These are phyloP conservation scores for Phlegmacium glaucopus DNA, from an alignment of 768 basidiomycete genomes.

Conservation along the genomic window DNA sequence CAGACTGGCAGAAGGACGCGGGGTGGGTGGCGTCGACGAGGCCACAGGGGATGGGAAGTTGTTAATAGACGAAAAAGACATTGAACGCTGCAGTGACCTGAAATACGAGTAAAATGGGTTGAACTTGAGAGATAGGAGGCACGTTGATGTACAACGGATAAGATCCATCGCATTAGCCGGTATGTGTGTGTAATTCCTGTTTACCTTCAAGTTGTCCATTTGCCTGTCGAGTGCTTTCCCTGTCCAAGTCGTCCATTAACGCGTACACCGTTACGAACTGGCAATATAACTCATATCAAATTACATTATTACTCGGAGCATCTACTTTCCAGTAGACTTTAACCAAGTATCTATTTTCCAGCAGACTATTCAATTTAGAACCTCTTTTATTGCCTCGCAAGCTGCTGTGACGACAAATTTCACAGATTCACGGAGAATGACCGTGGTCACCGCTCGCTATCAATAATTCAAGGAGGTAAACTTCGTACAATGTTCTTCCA, in stretches of 20 bases:
- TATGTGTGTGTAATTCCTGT: background rate
- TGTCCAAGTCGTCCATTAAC: background rate
- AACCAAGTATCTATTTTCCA: too few species aligned
- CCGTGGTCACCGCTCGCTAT: too few species aligned
- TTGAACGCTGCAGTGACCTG: background rate
- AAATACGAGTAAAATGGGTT: background rate
- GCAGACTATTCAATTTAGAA: too few species aligned
- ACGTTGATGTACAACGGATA: slow-evolving; percentile 5
- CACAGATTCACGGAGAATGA: too few species aligned
- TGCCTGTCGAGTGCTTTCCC: background rate
- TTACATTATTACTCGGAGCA: too few species aligned
- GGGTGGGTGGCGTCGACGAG: slow-evolving; percentile 18
- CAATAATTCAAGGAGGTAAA: slow-evolving; percentile 22
- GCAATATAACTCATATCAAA: too few species aligned
- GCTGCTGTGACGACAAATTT: too few species aligned
- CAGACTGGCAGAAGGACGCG: slow-evolving; percentile 65
- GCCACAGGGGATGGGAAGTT: background rate
- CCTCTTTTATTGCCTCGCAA: too few species aligned
- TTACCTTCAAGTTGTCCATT: background rate
- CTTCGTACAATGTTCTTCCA: slow-evolving; percentile 48
- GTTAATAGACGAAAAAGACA: slow-evolving; percentile 9
- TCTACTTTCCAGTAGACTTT: too few species aligned
- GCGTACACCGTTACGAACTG: too few species aligned
- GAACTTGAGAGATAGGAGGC: background rate
- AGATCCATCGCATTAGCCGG: slow-evolving; percentile 12